Percentiles rank a stretch among this genome's conserved stretches.
Conservation (phyloP, 441 rosid genomes). For the Brassica hybrid region DNA sequence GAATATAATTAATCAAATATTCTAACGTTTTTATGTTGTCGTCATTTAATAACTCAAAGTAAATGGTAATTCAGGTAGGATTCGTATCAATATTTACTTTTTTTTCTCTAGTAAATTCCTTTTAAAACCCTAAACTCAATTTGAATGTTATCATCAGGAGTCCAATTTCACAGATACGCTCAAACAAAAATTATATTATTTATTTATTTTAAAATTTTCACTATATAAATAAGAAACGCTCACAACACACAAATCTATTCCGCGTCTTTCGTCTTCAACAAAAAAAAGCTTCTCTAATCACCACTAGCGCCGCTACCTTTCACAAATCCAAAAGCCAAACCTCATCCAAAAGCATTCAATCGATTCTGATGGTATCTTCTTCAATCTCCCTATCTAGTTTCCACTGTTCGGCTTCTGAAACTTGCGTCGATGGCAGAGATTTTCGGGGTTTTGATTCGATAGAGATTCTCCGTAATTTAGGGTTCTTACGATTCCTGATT, state of each 20-base stretch:
- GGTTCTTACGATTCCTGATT: slow-evolving; percentile 14
- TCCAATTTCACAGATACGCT: neutral
- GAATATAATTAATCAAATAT: neutral
- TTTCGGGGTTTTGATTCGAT: neutral
- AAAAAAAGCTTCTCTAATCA: slow-evolving; percentile 5
- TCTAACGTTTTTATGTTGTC: neutral
- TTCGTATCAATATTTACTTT: neutral
- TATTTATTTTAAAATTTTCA: neutral
- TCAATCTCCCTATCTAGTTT: slow-evolving; percentile 11
- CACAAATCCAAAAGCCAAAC: slow-evolving; percentile 1
- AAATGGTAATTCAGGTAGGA: neutral
- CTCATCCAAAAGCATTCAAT: neutral
- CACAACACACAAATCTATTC: slow-evolving; percentile 21
- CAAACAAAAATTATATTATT: neutral
- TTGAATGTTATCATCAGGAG: neutral
- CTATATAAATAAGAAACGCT: slow-evolving; percentile 17
- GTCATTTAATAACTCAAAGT: neutral
- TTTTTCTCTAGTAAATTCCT: neutral
- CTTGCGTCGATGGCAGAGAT: neutral
- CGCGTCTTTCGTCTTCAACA: slow-evolving; percentile 33
- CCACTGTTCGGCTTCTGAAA: neutral
- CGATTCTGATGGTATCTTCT: slow-evolving; percentile 30
- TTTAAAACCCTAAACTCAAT: neutral
- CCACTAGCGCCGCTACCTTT: slow-evolving; percentile 21
- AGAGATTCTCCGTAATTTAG: slow-evolving; percentile 6